These are phyloP conservation scores for Sextonia rubra DNA, from an alignment of 164 flowering plant species.

Conservation along the genomic window DNA sequence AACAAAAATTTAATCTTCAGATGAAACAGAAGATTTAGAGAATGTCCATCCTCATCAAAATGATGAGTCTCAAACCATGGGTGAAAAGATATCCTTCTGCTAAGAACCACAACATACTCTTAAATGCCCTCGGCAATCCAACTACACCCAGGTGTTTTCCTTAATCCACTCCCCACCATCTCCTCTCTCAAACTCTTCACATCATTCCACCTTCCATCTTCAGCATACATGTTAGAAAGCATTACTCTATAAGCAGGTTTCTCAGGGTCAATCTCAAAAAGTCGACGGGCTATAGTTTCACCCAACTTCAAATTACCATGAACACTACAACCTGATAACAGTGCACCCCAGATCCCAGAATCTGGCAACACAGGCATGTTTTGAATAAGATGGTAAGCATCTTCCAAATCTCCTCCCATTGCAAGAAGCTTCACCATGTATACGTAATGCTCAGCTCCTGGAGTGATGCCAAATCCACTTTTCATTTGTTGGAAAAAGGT, in stretches of 20 bases:
- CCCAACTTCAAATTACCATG: conserved; percentile 52
- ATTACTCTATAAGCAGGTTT: conserved; percentile 54
- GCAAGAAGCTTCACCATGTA: conserved; percentile 82
- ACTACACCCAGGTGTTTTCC: conserved; percentile 61
- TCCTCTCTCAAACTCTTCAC: conserved; percentile 51
- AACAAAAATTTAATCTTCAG: too few species aligned
- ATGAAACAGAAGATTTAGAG: too few species aligned
- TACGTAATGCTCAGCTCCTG: conserved; percentile 64
- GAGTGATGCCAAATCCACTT: conserved; percentile 35
- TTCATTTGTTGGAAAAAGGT: conserved; percentile 49
- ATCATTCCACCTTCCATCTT: conserved; percentile 64
- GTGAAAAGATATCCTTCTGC: background rate
- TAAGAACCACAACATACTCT: background rate
- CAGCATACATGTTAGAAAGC: conserved; percentile 73
- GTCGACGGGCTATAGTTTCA: conserved; percentile 37
- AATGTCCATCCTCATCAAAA: too few species aligned
- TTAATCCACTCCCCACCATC: conserved; percentile 18
- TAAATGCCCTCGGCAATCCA: conserved; percentile 27
- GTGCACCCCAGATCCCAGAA: conserved; percentile 79
- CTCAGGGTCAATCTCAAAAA: conserved; percentile 35
- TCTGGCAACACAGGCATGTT: conserved; percentile 47
- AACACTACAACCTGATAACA: conserved; percentile 62
- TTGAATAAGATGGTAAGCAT: conserved; percentile 53
- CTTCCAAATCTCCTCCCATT: conserved; percentile 58
- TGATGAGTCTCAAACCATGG: too few species aligned